Conservation (phyloP, 2,329 filamentous ascomycete genomes). For the Fusarium paranaense region DNA sequence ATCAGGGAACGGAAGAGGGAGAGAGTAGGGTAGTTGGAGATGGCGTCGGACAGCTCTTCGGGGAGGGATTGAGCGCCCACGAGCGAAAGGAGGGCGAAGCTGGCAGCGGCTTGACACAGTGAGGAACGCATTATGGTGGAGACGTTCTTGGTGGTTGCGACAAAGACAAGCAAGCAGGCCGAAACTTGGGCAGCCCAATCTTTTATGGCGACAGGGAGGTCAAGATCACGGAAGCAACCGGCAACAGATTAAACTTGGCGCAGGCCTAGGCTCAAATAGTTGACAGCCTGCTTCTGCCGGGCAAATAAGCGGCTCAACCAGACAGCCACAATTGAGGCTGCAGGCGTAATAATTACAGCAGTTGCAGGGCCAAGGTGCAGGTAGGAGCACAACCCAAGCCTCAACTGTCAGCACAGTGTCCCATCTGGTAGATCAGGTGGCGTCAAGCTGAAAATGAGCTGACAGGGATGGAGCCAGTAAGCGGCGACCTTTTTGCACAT, state of each 20-base stretch:
- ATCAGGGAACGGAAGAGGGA: constrained; percentile 31
- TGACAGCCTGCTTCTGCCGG: constrained; percentile 1
- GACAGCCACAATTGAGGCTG: constrained; percentile 8
- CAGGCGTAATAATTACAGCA: not conserved
- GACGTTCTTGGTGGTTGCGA: not conserved
- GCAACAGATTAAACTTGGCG: not conserved
- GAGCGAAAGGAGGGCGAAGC: constrained; percentile 7
- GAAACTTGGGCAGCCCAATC: not conserved
- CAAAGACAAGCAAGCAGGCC: not conserved
- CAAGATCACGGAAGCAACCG: not conserved
- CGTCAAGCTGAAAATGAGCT: constrained; percentile 22
- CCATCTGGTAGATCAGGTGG: not conserved
- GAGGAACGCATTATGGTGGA: constrained; percentile 6
- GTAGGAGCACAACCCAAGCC: not conserved
- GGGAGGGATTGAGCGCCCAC: constrained; percentile 17
- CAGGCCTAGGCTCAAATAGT: not conserved
- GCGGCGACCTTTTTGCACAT: not conserved
- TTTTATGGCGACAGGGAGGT: not conserved
- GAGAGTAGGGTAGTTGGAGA: constrained; percentile 21
- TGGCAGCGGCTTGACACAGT: not conserved
- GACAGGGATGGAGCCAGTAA: not conserved
- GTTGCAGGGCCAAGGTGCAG: not conserved
- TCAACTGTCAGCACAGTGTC: not conserved
- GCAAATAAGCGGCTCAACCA: not conserved
- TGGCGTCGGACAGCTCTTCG: constrained; percentile 17